Conservation (phyloP, 192 early-diverging fungal species). For the Coemansia sp. region DNA sequence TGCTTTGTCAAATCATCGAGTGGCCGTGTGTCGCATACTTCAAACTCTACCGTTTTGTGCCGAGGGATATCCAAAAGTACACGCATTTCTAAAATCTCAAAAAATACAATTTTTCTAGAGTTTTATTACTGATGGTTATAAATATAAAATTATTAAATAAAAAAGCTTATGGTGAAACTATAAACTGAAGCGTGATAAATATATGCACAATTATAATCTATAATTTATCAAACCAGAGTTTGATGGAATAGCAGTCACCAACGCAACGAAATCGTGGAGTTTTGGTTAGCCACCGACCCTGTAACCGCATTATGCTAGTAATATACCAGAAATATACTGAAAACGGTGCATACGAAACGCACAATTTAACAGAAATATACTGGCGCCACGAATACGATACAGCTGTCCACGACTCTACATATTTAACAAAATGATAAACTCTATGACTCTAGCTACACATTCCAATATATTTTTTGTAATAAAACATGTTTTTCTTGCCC, state of each 20-base stretch:
- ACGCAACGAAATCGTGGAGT: not conserved
- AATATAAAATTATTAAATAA: not conserved
- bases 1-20: slow-evolving; percentile 27
- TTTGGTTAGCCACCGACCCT: not conserved
- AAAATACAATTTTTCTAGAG: not conserved
- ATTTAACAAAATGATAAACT: too few relatives aligned
- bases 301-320: not conserved
- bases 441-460: not conserved
- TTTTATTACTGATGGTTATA: too few relatives aligned
- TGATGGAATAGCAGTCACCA: not conserved
- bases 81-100: slow-evolving; percentile 19
- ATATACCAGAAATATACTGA: not conserved
- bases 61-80: slow-evolving; percentile 28
- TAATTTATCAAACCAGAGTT: not conserved
- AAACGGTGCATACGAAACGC: too few relatives aligned
- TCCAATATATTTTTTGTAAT: not conserved
- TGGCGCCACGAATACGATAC: too few relatives aligned
- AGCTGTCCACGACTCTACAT: too few relatives aligned
- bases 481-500: not conserved
- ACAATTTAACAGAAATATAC: not conserved
- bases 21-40: slow-evolving; percentile 26
- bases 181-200: not conserved
- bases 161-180: not conserved
- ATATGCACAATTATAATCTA: too few relatives aligned
- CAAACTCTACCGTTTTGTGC: slow-evolving; percentile 15